phyloP scores from a whole-genome alignment of 306 rosid species.

The Coriaria nepalensis region DNA sequence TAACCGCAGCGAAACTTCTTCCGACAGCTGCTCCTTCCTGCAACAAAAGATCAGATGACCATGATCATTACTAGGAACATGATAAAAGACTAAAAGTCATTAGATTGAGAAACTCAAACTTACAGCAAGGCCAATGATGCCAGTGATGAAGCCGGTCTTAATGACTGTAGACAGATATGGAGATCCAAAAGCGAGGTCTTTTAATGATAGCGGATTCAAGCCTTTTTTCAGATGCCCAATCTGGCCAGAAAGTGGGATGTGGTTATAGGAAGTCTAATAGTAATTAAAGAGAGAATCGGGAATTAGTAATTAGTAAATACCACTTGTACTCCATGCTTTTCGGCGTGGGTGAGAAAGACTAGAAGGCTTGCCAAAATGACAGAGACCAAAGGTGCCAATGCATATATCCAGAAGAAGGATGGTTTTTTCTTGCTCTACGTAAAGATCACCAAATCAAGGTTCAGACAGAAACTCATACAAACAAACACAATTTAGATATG shows the following conservation, averaged over 20 bases:
- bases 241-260: conserved; percentile 6
- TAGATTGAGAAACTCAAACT: neutral
- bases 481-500: neutral
- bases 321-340: conserved; percentile 33
- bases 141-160: conserved; percentile 39
- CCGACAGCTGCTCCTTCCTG: conserved; percentile 52
- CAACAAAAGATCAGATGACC: neutral
- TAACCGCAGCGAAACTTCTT: conserved; percentile 32
- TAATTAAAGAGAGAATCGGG: neutral
- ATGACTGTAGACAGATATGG: conserved; percentile 18
- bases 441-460: neutral
- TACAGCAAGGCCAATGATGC: conserved; percentile 40
- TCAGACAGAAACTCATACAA: neutral
- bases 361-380: conserved; percentile 31
- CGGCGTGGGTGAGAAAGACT: conserved; percentile 33
- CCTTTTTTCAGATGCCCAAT: conserved; percentile 42
- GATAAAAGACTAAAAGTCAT: too few species aligned
- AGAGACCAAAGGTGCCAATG: conserved; percentile 30
- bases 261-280: too few species aligned
- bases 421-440: conserved; percentile 30
- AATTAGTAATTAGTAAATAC: conserved; percentile 10
- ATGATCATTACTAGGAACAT: too few species aligned
- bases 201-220: conserved; percentile 26
- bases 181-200: conserved; percentile 27
- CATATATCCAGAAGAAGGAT: conserved; percentile 34